Evolutionary conservation across 768 basidiomycete species (phyloP), one percentile per base, ranked within the genome.

Genomic region (Tylopilus sp.): DNA sequence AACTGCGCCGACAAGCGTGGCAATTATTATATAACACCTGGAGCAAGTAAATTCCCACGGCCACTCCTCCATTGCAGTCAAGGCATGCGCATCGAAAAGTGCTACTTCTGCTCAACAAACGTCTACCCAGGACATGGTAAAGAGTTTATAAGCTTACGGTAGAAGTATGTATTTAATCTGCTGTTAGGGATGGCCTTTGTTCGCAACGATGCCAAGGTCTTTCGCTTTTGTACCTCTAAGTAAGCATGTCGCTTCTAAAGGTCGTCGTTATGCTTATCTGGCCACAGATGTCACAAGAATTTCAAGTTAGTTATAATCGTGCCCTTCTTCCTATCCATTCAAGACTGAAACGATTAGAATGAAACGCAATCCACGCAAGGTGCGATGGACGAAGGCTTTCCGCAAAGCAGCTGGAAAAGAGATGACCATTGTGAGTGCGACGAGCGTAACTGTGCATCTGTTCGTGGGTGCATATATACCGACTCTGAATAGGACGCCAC

Each of bases 371-470:
- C 97, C 97, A 40, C 86, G 97, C 54, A 99, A 99, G 73, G 95
- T 99, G 33, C 79, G 91, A 61, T 99, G 97, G 97, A 99, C 97
- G 40, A 99, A 99, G 71, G 97, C 97, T 20, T 99, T 99, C 80
- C 82, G 97, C 58, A 95, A 93, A 71, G 94, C 97, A 18, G 91
- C 95, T 45, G 97, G 97, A 47, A 99, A 98, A 75, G 97, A 99
- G 75, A 99, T 99, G 97, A 95, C 91, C 5, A 88, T 99, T 64
- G 95, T 95, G 65, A 68, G 88, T 23, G 15, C 25, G 4, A 72
- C 13, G 48, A n/a, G 12, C 33, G 23, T 13, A 21, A n/a, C 3
- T 6, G 36, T 52, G 13, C 23, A 25, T 23, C 5, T 26, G 6
- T 40, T 9, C 26, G 11, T 48, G 46, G 12, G 15, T 23, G 12